A percentile compares a stretch with the other conserved stretches of the same genome.
Conservation (phyloP, 164 flowering plant species). For the Echeveria elegans region DNA sequence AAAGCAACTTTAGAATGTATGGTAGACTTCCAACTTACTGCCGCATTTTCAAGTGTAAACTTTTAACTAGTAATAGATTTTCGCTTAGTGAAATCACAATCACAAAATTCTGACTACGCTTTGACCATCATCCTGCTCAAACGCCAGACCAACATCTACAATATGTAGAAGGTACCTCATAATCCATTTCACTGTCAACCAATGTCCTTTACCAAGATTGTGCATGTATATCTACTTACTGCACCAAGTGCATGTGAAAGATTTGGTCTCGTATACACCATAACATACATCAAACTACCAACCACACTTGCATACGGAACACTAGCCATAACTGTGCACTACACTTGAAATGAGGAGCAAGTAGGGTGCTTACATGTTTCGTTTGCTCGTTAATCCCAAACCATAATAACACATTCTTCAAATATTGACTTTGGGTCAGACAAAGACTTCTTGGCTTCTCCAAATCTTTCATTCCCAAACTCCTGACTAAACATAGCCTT, state of each 20-base stretch:
- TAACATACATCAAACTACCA: neutral
- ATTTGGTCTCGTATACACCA: neutral
- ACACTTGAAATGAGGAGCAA: no score
- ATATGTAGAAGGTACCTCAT: neutral
- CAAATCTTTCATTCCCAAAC: neutral
- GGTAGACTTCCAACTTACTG: neutral
- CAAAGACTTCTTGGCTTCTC: no score
- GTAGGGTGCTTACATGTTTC: no score
- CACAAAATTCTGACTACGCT: neutral
- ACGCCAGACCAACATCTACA: neutral
- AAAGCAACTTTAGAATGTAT: neutral
- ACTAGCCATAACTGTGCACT: neutral
- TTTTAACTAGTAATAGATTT: neutral
- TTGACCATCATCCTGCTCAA: neutral
- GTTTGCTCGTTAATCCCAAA: no score
- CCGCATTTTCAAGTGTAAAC: neutral
- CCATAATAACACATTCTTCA: no score
- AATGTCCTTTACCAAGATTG: neutral
- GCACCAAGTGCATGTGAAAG: neutral
- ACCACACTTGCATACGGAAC: neutral
- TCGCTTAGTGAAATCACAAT: conserved; percentile 2
- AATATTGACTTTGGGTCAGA: no score
- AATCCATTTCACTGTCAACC: neutral
- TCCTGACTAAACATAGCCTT: neutral
- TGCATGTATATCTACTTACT: neutral